Base-by-base conservation (phyloP, 495 filamentous ascomycete species). In the Cairneyella variabilis region DNA sequence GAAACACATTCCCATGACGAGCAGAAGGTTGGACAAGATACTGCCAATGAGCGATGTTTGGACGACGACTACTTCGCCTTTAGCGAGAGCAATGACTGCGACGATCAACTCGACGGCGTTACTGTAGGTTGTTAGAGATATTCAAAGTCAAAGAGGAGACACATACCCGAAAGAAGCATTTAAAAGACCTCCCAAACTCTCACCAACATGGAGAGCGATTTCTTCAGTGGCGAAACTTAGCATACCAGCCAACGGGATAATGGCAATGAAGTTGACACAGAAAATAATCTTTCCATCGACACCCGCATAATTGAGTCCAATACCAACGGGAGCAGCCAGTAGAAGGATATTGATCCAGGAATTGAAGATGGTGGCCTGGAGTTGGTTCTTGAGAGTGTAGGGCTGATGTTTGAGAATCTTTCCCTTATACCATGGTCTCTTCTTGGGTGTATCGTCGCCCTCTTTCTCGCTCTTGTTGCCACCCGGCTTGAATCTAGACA, bases 101-200 rank as follows among this genome's bases (percentile, higher is more conserved):
- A 97, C 87, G 56, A 97, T 97, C 56, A 96, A 65, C 64, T 97
- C 91, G 52, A 96, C 90, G 4, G 91, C 91, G 61, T 96, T 97
- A 16, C 86, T 86, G 55, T 27, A 49, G 7, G 23, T 23, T 11
- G 46, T 65, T 52, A 61, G 48, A 18, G 38, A 21, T 53, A 6
- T 9, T 20, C 8, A 38, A 32, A 37, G 22, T 23, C 6, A n/a
- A 3, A 43, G 27, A 47, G 6, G 28, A n/a, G 27, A 2, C 16
- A 62, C 74, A 62, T 80, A 89, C 86, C 88, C 91, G 65, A 96
- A 95, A 20, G 84, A 83, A 21, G 91, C 91, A 64, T 96, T 96
- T 21, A 96, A 69, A 26, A 97, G 71, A 26, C 91, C 91, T 51
- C 91, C 91, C 25, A 95, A 67, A 4, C 88, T 90, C 58, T 97